Percentiles rank a stretch among this genome's conserved stretches.
Conservation (phyloP, 495 filamentous ascomycete species). For the Corynascus novoguineensis region DNA sequence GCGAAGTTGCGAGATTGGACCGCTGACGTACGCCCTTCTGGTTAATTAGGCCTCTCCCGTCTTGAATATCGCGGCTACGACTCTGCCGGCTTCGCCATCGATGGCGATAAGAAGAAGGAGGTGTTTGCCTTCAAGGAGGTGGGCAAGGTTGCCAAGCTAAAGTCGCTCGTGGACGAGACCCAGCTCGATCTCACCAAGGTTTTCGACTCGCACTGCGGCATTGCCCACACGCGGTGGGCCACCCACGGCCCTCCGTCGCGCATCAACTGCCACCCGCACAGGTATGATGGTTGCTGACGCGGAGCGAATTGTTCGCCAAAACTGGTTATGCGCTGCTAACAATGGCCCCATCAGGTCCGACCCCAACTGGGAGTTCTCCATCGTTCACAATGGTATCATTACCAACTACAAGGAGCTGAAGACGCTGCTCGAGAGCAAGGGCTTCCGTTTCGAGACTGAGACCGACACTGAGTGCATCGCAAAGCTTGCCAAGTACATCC, state of each 20-base stretch:
- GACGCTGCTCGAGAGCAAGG: constrained; percentile 85
- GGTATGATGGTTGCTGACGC: constrained; percentile 53
- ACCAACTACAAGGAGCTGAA: constrained; percentile 99
- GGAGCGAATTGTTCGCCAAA: background rate
- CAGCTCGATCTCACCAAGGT: constrained; percentile 81
- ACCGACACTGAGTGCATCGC: constrained; percentile 99
- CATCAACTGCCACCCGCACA: constrained; percentile 94
- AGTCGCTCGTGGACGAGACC: constrained; percentile 78
- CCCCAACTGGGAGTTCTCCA: constrained; percentile 87
- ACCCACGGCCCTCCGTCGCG: constrained; percentile 93
- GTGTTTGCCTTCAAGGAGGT: constrained; percentile 98
- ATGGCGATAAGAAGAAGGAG: constrained; percentile 98
- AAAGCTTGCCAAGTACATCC: constrained; percentile 96
- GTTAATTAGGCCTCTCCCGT: constrained; percentile 60
- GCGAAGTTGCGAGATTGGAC: background rate
- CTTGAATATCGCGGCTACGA: constrained; percentile 97
- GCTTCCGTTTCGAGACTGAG: constrained; percentile 97
- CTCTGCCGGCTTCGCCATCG: constrained; percentile 90
- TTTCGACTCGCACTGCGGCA: constrained; percentile 96
- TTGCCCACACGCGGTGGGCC: constrained; percentile 98
- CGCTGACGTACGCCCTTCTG: constrained; percentile 20
- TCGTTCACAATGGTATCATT: constrained; percentile 99
- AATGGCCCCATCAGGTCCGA: constrained; percentile 48
- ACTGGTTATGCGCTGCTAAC: background rate
- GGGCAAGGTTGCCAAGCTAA: constrained; percentile 95